These are phyloP conservation scores for Iris pallida DNA, from an alignment of 116 monocot species.

Conservation along the genomic window DNA sequence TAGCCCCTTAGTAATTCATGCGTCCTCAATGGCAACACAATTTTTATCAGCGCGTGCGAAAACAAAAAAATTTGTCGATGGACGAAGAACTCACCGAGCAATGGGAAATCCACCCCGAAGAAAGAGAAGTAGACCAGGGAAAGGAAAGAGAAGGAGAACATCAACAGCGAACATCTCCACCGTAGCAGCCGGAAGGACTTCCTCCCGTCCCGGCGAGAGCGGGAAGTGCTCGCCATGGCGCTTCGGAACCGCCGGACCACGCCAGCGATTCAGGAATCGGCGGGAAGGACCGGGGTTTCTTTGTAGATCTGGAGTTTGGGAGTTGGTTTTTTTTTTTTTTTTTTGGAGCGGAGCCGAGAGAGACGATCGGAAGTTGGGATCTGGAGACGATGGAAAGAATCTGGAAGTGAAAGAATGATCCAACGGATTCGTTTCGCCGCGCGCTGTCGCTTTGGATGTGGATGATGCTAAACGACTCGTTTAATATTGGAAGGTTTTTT, in stretches of 20 bases:
- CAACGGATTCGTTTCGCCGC: too few relatives aligned
- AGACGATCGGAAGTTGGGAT: neutral
- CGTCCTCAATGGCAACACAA: too few relatives aligned
- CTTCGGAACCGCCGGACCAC: slow-evolving; percentile 14
- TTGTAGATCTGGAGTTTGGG: neutral
- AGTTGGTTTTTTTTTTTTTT: neutral
- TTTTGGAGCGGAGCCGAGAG: neutral
- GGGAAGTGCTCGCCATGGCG: too few relatives aligned
- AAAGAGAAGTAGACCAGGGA: slow-evolving; percentile 27
- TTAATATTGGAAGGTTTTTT: too few relatives aligned
- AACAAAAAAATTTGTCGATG: too few relatives aligned
- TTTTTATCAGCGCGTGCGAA: too few relatives aligned
- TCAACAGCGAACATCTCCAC: slow-evolving; percentile 18
- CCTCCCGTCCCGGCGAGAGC: slow-evolving; percentile 23
- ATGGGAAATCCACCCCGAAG: slow-evolving; percentile 18
- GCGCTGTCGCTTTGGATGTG: too few relatives aligned
- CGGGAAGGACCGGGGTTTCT: too few relatives aligned
- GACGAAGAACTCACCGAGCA: slow-evolving; percentile 22
- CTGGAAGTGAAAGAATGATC: too few relatives aligned
- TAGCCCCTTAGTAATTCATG: too few relatives aligned
- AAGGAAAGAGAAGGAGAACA: slow-evolving; percentile 22
- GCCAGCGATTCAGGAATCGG: neutral
- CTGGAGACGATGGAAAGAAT: too few relatives aligned
- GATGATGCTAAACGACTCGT: too few relatives aligned
- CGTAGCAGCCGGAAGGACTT: slow-evolving; percentile 13